phyloP scores from a whole-genome alignment of 192 early-diverging fungal species.

The Entomortierella parvispora region DNA sequence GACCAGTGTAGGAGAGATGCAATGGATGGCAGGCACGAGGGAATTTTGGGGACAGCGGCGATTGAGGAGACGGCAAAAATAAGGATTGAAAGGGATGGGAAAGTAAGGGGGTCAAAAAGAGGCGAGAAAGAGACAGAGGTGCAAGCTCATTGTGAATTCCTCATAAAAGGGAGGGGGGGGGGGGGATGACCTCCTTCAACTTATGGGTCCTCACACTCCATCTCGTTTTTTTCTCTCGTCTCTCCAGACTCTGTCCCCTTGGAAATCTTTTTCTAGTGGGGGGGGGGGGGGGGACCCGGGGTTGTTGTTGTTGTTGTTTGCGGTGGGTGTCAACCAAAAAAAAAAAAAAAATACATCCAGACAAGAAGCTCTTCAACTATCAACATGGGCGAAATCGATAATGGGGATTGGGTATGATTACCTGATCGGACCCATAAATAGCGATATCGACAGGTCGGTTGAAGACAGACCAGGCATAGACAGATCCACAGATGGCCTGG shows the following conservation, averaged over 20 bases:
- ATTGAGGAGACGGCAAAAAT: slow-evolving; percentile 15
- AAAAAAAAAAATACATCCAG: not conserved
- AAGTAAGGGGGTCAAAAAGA: not conserved
- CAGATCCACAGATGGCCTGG: slow-evolving; percentile 72
- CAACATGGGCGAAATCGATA: not conserved
- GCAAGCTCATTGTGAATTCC: too few species aligned
- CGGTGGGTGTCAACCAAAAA: too few species aligned
- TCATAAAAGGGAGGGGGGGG: too few species aligned
- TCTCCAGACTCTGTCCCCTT: not conserved
- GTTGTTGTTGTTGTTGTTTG: too few species aligned
- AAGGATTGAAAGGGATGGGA: not conserved
- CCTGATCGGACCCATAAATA: slow-evolving; percentile 50
- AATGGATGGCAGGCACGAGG: slow-evolving; percentile 4
- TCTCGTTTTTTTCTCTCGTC: not conserved
- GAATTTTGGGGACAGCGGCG: slow-evolving; percentile 1
- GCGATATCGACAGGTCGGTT: slow-evolving; percentile 65
- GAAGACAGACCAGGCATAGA: slow-evolving; percentile 77
- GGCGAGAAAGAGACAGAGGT: too few species aligned
- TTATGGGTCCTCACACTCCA: too few species aligned
- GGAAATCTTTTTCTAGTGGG: not conserved
- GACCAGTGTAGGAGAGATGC: not conserved
- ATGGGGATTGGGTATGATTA: not conserved
- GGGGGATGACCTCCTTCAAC: too few species aligned
- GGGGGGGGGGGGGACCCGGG: too few species aligned
- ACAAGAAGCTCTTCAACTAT: too few species aligned